Base-by-base conservation (phyloP, 352 stramenopile species). In the Globisporangium okanoganense region DNA sequence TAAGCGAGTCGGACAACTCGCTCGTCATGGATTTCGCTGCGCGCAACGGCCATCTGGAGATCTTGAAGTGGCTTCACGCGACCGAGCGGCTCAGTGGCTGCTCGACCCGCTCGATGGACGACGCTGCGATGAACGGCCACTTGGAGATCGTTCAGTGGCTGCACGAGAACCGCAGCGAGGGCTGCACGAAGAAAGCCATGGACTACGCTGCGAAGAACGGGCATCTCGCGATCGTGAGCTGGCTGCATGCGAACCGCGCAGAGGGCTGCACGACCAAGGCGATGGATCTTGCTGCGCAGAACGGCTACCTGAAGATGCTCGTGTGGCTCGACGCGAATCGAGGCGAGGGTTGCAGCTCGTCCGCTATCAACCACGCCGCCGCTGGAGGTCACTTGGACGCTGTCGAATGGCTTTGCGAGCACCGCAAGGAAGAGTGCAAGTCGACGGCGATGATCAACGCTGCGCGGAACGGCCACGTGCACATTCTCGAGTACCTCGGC, bases 1-100 rank as follows among this genome's bases (percentile, higher is more conserved):
- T 56, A 61, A 59, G 40, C 47, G 59, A 72, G 18, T 36, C 70
- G 12, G 69, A 72, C 22, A 72, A 70, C 57, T 76, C 73, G 72
- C 70, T 89, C 16, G 78, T 87, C 31, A 89, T 91, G 79, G 82
- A 89, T 56, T 91, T 89, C 56, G 82, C 82, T 18, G 79, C 79
- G 10, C 63, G 70, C 62, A 87, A 85, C 51, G 82, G 79, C 31
- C 77, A 91, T 57, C 43, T 90, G 18, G 81, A 89, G 65, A 90
- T 90, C 61, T 76, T 85, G 55, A 73, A 57, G 60, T 85, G 73
- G 73, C 65, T 85, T 33, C 71, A 85, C 63, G 71, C 67, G 35
- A 81, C 73, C 14, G 55, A 71, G 50, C 68, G 71, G 44, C 57
- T 86, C 5, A 79, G 65, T 50, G 73, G 79, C 29, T 83, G 74